Base-by-base conservation (phyloP, 257 asterid genomes). In the Solanum etuberosum region DNA sequence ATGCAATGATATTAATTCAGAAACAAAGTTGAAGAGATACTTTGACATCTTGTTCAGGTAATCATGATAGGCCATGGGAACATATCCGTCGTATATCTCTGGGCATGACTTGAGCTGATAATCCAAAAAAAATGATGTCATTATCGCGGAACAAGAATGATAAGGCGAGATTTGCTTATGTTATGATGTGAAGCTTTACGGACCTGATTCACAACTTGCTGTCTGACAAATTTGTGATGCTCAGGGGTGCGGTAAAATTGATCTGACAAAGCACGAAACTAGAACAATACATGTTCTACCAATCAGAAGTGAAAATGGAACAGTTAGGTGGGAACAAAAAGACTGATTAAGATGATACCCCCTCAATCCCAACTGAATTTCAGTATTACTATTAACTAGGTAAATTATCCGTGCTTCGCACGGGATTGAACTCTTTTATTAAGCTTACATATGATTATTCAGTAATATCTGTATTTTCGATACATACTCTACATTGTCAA, bases 211-310 rank as follows among this genome's bases (percentile, higher is more conserved):
- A 97, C 98, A 88, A 97, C 93, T 94, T 95, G 97, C 87, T 93
- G 95, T 80, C 99, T 89, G 51, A 97, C 99, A 88, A 95, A 97
- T 89, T 93, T 93, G 92, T 97, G 99, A 82, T 95, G 98, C 91
- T 94, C 98, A 1, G 98, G 98, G 76, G 95, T 92, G 43, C 98
- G 98, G 90, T 97, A 97, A 92, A 97, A 93, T 76, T 95, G 99
- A 92, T 97, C 98, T 10, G 99, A 97, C 38, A 95, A 93, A 88
- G 98, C 98, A 83, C 99, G 96, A 82, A 95, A 97, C 99, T 95
- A 93, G 81, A 71, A 46, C 83, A 88, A 65, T 37, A 3, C 25
- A 76, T 67, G 59, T 72, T 43, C 87, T 86, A 21, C 80, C 74
- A 59, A 74, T 73, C 80, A 82, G 84, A 77, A 83, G 86, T 23